Conservation (phyloP, 2,329 filamentous ascomycete genomes). For the Cladosporium phlei region DNA sequence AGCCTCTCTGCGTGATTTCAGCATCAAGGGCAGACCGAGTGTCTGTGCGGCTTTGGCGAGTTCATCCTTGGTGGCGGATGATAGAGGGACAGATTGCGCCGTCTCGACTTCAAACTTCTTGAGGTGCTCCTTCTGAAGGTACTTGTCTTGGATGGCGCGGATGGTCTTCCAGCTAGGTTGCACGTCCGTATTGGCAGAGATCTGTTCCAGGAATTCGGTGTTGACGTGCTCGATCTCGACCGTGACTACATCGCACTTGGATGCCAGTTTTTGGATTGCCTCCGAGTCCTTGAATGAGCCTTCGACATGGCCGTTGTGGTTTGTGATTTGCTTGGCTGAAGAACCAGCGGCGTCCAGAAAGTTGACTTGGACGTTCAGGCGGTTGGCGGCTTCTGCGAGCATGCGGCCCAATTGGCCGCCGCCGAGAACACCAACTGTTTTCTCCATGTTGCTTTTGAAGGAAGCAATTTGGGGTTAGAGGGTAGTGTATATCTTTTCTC, state of each 20-base stretch:
- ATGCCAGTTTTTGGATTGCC: conserved; percentile 74
- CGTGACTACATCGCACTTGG: conserved; percentile 72
- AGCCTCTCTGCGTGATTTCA: conserved; percentile 84
- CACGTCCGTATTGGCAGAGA: conserved; percentile 60
- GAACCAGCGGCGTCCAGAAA: conserved; percentile 72
- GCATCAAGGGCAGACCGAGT: conserved; percentile 82
- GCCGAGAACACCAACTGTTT: conserved; percentile 37
- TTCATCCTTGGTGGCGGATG: conserved; percentile 54
- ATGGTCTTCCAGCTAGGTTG: conserved; percentile 83
- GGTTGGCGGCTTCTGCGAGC: conserved; percentile 82
- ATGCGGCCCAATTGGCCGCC: conserved; percentile 73
- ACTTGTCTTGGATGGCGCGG: conserved; percentile 90
- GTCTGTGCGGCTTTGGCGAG: conserved; percentile 59
- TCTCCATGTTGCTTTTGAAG: conserved; percentile 9
- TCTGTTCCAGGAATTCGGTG: conserved; percentile 81
- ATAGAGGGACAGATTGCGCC: conserved; percentile 64
- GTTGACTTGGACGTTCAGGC: conserved; percentile 71
- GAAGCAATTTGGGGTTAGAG: background rate
- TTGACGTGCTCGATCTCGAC: conserved; percentile 96
- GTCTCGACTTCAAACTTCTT: conserved; percentile 63
- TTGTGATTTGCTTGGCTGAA: conserved; percentile 81
- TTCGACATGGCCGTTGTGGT: conserved; percentile 66
- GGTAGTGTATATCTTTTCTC: background rate
- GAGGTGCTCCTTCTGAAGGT: conserved; percentile 78
- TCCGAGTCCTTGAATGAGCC: conserved; percentile 83